Base-by-base conservation (phyloP, 768 basidiomycete genomes). In the Boletus subcaerulescens region DNA sequence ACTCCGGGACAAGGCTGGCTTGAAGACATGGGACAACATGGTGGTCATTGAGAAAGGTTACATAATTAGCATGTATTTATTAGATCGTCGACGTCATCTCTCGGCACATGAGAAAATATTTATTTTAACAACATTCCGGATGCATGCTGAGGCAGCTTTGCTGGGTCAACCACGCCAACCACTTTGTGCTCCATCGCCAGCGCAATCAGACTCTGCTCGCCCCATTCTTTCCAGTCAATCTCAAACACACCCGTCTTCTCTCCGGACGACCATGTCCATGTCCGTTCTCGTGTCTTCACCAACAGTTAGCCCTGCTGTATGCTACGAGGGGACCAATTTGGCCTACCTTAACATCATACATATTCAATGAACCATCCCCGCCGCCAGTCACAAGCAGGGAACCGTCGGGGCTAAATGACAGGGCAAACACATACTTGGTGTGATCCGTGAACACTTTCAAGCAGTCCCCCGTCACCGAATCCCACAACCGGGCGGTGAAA, bases 401-500 rank as follows among this genome's bases (percentile, higher is more conserved):
- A 0, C 91, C 89, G 47, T 83, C 78, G 0, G 91, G 90, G 62
- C 87, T 88, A 69, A 92, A 92, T 6, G 83, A 73, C 31, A 93
- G 64, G 1, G 88, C 80, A 67, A 87, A 94, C 36, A 93, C 81
- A 22, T 85, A 80, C 32, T 81, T 80, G 58, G 74, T 82, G 71
- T 93, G 89, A 58, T 91, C 88, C 7, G 70, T 68, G 64, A 96
- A 86, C 18, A 84, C 76, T 56, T 83, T 78, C 33, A 91, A 68
- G 65, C 92, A 94, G 42, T 82, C 78, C 29, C 91, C 91, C 0
- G 86, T 86, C 43, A 80, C 78, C 4, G 85, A 82, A 69, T 94
- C 87, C 93, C 93, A 96, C 31, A 96, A 60, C 40, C 90, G 83
- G 5, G 88, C 82, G 2, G 91, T 89, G 14, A 76, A 75, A 64